A percentile compares a stretch with the other conserved stretches of the same genome.
Evolutionary conservation across 148 eudicot species (phyloP).

Genomic region (Silene conica): DNA sequence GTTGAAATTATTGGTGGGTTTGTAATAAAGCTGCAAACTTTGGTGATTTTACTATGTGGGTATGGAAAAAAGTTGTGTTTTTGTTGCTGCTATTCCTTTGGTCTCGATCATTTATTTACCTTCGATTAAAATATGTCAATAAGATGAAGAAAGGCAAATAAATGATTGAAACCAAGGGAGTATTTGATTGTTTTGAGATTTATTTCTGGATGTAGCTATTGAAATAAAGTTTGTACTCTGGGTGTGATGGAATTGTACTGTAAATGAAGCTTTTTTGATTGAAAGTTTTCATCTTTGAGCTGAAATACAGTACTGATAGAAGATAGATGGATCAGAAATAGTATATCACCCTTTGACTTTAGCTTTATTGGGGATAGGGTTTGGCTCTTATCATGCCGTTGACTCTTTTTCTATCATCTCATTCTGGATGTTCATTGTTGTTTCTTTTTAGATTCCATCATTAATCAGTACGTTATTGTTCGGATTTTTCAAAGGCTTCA

Average conservation of each 20-base stretch:
- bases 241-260: background rate
- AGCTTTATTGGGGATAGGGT: background rate
- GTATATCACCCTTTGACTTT: background rate
- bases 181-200: slow-evolving; percentile 15
- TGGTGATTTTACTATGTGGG: slow-evolving; percentile 16
- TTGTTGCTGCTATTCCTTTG: background rate
- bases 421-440: slow-evolving; percentile 4
- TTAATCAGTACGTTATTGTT: background rate
- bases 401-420: slow-evolving; percentile 11
- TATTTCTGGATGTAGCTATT: slow-evolving; percentile 12
- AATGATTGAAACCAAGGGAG: background rate
- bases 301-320: background rate
- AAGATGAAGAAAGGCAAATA: too few relatives aligned
- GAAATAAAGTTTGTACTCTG: background rate
- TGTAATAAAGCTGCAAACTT: background rate
- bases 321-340: background rate
- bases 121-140: too few relatives aligned
- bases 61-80: slow-evolving; percentile 3
- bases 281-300: slow-evolving; percentile 6
- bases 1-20: slow-evolving; percentile 1
- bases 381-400: slow-evolving; percentile 16
- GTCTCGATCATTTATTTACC: too few relatives aligned
- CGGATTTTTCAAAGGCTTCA: background rate
- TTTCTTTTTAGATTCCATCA: background rate
- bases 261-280: background rate